Evolutionary conservation across 2,329 filamentous ascomycete species (phyloP).

Genomic region (Zarea fungicola): DNA sequence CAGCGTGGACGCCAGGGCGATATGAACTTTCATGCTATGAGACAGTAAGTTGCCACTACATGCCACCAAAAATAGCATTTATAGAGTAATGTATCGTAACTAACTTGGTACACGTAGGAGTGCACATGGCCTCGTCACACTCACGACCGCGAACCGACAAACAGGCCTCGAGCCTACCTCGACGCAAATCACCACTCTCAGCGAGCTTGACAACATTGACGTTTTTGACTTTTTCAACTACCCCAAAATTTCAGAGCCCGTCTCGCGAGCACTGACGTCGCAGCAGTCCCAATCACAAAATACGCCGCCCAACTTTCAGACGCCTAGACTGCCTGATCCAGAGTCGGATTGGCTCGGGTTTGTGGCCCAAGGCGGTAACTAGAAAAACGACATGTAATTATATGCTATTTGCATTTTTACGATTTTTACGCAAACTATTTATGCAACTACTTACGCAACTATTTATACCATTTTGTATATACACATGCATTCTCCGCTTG

Average conservation of each 20-base stretch:
- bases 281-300: slow-evolving; percentile 22
- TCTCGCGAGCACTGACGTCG: slow-evolving; percentile 15
- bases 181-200: slow-evolving; percentile 32
- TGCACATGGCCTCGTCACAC: slow-evolving; percentile 33
- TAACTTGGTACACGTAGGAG: slow-evolving; percentile 22
- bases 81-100: not conserved
- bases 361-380: slow-evolving; percentile 8
- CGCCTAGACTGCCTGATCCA: slow-evolving; percentile 24
- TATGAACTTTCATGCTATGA: slow-evolving; percentile 34
- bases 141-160: slow-evolving; percentile 31
- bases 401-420: not conserved
- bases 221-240: slow-evolving; percentile 43
- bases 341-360: slow-evolving; percentile 28
- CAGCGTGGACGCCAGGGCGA: slow-evolving; percentile 31
- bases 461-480: not conserved
- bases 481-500: no score
- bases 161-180: slow-evolving; percentile 35
- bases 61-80: not conserved
- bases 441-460: no score
- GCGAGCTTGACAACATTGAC: slow-evolving; percentile 39
- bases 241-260: slow-evolving; percentile 27
- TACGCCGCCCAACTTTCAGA: slow-evolving; percentile 18
- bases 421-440: not conserved
- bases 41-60: slow-evolving; percentile 36
- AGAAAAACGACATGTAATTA: not conserved